Evolutionary conservation across 306 rosid genomes (phyloP).

Genomic region (Lablab purpureus): DNA sequence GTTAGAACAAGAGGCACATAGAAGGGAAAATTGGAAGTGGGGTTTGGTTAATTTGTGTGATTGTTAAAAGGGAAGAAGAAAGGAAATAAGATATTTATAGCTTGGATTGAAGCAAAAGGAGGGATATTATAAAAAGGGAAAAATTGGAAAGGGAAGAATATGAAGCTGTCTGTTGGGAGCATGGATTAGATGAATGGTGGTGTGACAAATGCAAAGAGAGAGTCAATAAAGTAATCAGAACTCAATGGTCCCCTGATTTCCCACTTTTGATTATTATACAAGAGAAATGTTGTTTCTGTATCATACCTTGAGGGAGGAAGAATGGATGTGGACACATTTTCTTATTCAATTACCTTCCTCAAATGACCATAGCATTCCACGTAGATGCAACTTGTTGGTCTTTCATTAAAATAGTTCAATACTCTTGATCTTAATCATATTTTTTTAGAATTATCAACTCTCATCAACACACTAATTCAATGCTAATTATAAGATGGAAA

Average conservation of each 20-base stretch:
- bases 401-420: not conserved
- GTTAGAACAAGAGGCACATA: slow-evolving; percentile 1
- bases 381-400: slow-evolving; percentile 28
- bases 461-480: not conserved
- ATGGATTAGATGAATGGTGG: slow-evolving; percentile 61
- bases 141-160: not conserved
- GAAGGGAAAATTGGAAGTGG: not conserved
- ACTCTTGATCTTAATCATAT: not conserved
- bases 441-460: not conserved
- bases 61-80: slow-evolving; percentile 24
- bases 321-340: slow-evolving; percentile 44
- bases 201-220: slow-evolving; percentile 56
- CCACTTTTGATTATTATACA: slow-evolving; percentile 35
- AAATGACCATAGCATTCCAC: slow-evolving; percentile 19
- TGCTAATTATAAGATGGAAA: not conserved
- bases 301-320: not conserved
- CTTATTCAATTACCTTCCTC: slow-evolving; percentile 21
- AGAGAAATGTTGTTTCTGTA: not conserved
- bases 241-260: slow-evolving; percentile 54
- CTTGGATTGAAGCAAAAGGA: not conserved
- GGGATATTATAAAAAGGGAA: slow-evolving; percentile 7
- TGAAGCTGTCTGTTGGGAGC: slow-evolving; percentile 56
- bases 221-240: slow-evolving; percentile 53
- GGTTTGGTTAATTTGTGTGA: slow-evolving; percentile 1
- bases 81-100: slow-evolving; percentile 29